phyloP scores from a whole-genome alignment of 2,329 filamentous ascomycete genomes.

The Madurella fahalii region DNA sequence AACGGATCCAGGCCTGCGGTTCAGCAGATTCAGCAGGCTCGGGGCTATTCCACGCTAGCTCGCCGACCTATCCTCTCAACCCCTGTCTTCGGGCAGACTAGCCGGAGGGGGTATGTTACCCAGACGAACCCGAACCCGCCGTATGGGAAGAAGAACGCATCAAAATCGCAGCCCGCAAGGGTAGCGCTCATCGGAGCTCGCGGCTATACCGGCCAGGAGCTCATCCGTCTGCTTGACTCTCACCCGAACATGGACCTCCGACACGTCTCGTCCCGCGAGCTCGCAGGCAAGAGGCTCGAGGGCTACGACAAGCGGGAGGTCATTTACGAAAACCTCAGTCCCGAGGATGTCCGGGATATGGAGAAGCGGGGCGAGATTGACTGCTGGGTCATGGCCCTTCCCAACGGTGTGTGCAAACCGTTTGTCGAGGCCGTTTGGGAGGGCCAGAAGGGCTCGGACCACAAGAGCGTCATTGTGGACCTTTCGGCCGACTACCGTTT shows the following conservation, averaged over 20 bases:
- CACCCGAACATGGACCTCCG: conserved; percentile 88
- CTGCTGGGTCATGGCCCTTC: conserved; percentile 96
- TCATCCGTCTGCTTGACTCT: conserved; percentile 80
- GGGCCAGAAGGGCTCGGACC: conserved; percentile 48
- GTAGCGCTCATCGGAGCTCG: conserved; percentile 87
- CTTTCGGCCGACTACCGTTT: conserved; percentile 97
- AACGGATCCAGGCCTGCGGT: conserved; percentile 37
- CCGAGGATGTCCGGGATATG: conserved; percentile 83
- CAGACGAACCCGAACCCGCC: conserved; percentile 86
- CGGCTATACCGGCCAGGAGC: conserved; percentile 88
- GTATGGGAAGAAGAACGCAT: conserved; percentile 80
- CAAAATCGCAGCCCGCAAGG: conserved; percentile 72
- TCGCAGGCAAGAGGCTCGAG: conserved; percentile 79
- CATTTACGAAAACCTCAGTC: conserved; percentile 82
- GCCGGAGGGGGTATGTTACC: conserved; percentile 51
- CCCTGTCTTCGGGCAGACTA: conserved; percentile 17
- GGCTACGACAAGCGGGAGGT: conserved; percentile 91
- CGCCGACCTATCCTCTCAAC: conserved; percentile 33
- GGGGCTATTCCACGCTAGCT: conserved; percentile 62
- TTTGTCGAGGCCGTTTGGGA: conserved; percentile 85
- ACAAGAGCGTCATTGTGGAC: conserved; percentile 78
- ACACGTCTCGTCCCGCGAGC: conserved; percentile 89
- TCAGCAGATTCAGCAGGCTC: conserved; percentile 55
- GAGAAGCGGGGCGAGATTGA: conserved; percentile 81
- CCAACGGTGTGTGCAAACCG: conserved; percentile 91